Base-by-base conservation (phyloP, 139 green algal genomes). In the Zygnema cylindricum region DNA sequence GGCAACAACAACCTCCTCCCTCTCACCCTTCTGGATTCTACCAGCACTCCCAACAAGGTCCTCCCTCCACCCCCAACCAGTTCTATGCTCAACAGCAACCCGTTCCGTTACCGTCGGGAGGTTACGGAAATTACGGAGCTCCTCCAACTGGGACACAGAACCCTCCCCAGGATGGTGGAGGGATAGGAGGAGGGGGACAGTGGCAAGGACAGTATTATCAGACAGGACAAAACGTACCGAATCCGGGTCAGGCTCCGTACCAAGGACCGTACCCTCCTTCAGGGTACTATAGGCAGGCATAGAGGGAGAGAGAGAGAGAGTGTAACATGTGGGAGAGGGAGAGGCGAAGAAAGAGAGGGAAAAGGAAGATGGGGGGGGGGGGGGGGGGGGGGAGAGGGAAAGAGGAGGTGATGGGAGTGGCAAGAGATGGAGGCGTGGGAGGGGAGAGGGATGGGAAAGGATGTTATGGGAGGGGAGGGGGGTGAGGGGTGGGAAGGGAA, bases 81-180 rank as follows among this genome's bases (percentile, higher is more conserved):
- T 55, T 11, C 1, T 55, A 83, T 49, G 41, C 33, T 2, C 76
- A 83, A 35, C 76, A 83, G 76, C 76, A 2, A 21, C 76, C 76
- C 11, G 41, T 35, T 33, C n/a, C 43, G n/a, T 35, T 35, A 33
- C 3, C 39, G 23, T 33, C 49, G n/a, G 76, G 76, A 2, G 43
- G 49, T 35, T 83, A 83, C 32, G 49, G 76, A 49, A 33, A 35
- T 35, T 49, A 49, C 43, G 32, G 25, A 1, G 23, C 76, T 33
- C 76, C 76, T 55, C 30, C 33, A 32, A 32, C 76, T 83, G 71
- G 21, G 40, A 38, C 38, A 16, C 38, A 36, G 16, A 38, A 36
- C 71, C 76, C 76, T 69, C 41, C 76, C 22, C 76, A 49, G 2
- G 69, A 83, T 35, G 69, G 71, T 35, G 33, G 36, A 35, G 41